Percentiles rank a stretch among this genome's conserved stretches.
phyloP scores from a whole-genome alignment of 2,329 filamentous ascomycete species.

The Chalara sp. region DNA sequence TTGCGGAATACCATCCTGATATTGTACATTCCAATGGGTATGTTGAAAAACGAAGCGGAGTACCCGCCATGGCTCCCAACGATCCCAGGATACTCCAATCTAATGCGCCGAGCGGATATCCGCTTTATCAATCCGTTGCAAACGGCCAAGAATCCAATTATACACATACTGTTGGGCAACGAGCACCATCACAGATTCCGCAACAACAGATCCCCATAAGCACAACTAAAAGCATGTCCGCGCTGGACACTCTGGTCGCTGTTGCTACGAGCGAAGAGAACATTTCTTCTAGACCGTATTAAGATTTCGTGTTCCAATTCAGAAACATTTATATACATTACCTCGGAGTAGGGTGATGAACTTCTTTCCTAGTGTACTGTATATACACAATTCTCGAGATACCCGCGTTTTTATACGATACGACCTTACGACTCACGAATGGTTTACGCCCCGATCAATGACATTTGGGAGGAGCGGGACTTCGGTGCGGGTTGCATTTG shows the following conservation, averaged over 20 bases:
- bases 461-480: too few species aligned
- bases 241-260: constrained; percentile 57
- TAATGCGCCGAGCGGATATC: constrained; percentile 27
- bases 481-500: too few species aligned
- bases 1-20: constrained; percentile 42
- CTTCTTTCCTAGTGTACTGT: constrained; percentile 13
- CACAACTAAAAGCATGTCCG: constrained; percentile 41
- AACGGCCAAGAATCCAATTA: constrained; percentile 14
- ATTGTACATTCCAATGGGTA: constrained; percentile 44
- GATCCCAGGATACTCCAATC: constrained; percentile 7
- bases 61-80: constrained; percentile 4
- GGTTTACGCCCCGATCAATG: neutral
- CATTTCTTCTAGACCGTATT: constrained; percentile 16
- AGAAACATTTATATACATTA: neutral
- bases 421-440: constrained; percentile 8
- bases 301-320: neutral
- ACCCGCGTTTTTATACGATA: constrained; percentile 21
- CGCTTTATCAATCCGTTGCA: constrained; percentile 9
- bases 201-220: constrained; percentile 23
- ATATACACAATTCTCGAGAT: constrained; percentile 21
- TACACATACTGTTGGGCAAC: constrained; percentile 20
- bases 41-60: constrained; percentile 34
- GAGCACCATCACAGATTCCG: constrained; percentile 28
- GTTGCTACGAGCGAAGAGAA: constrained; percentile 53
- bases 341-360: neutral